A percentile compares a stretch with the other conserved stretches of the same genome.
These are phyloP conservation scores for Dendrobium nobile DNA, from an alignment of 106 monocot species.

Conservation along the genomic window DNA sequence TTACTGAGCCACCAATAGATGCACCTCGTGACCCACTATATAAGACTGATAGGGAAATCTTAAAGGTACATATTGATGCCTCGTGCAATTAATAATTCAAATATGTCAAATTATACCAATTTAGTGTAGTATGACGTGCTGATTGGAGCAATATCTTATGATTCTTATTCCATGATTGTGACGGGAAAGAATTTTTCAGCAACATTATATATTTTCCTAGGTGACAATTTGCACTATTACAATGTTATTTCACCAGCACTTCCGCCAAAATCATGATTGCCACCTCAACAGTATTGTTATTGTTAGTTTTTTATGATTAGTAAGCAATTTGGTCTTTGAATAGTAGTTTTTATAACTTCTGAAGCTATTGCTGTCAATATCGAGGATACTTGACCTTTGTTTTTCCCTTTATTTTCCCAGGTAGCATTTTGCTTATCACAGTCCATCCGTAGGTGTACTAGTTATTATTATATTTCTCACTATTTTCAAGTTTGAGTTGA, in stretches of 20 bases:
- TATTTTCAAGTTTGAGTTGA: too few relatives aligned
- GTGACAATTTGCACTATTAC: too few relatives aligned
- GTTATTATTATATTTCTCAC: too few relatives aligned
- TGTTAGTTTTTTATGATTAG: neutral
- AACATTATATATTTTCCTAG: too few relatives aligned
- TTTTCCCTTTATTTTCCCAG: too few relatives aligned
- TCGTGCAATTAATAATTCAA: neutral
- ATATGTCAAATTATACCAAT: neutral
- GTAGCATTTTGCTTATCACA: neutral
- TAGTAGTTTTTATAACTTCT: neutral
- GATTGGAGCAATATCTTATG: neutral
- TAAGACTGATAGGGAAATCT: constrained; percentile 66
- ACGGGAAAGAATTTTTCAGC: neutral
- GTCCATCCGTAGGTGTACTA: neutral
- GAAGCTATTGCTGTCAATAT: neutral
- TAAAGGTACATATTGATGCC: constrained; percentile 45
- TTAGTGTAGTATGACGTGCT: neutral
- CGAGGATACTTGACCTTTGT: neutral
- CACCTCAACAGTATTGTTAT: neutral
- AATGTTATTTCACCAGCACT: too few relatives aligned
- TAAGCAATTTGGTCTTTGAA: neutral
- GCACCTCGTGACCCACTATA: constrained; percentile 81
- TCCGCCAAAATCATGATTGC: too few relatives aligned
- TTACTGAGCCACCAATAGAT: constrained; percentile 85
- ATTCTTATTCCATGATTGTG: neutral